Evolutionary conservation across 805 yeast genomes (phyloP), one percentile per base, ranked within the genome.

Genomic region (Candida orba): DNA sequence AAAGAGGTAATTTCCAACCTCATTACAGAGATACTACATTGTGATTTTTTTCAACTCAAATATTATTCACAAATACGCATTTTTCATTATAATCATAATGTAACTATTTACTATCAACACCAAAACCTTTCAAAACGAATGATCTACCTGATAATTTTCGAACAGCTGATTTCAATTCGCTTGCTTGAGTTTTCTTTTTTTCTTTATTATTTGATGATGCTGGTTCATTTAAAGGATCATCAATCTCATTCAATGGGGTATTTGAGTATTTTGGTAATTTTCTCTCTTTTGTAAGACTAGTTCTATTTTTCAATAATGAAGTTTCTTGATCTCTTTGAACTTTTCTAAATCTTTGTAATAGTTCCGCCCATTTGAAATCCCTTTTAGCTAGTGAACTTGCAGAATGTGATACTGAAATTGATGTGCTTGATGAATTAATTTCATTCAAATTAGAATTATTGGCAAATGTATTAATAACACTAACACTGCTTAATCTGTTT

Each of bases 1-100:
- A 78, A 62, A 78, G 78, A 59, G 69, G 80, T 60, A 93, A 91
- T 65, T 75, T 79, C 72, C 96, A 91, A 72, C 77, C 79, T 27
- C 95, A 93, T 60, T 87, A 65, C 70, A 75, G 95, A 59, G 95
- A 88, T 59, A 81, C 78, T 57, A 64, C 85, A 52, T 68, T 87
- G 12, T 40, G 32, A 25, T 27, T 29, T 17, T 6, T 25, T 8
- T 25, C 22, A n/a, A 29, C 9, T 27, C 14, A 10, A 9, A 18
- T 9, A 8, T 23, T 17, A 32, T 31, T n/a, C n/a, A 22, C 13
- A 10, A 27, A 6, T 13, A 27, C 9, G 29, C 27, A 25, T 25
- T 25, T 24, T 25, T 2, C 10, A 20, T 20, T 20, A 20, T 5
- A 20, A 20, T 5, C 5, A 4, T 20, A 20, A 4, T 20, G 22